A percentile compares a stretch with the other conserved stretches of the same genome.
Evolutionary conservation across 352 stramenopile species (phyloP).

Genomic region (Phytophthora idaei): DNA sequence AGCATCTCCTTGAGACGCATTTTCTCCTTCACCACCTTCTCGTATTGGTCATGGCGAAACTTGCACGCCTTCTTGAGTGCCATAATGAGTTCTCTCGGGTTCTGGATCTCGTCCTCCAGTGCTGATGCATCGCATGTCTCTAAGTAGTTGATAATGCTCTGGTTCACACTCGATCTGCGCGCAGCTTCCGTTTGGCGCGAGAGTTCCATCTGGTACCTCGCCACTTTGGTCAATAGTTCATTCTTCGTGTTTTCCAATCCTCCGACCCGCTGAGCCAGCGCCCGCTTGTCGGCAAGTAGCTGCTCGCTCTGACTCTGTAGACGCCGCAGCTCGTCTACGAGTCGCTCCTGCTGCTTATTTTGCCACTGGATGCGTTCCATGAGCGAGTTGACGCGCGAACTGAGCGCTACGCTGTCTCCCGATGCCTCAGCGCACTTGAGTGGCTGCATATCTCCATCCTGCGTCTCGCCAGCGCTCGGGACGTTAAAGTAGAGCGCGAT

Average conservation of each 20-base stretch:
- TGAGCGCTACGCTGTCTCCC: slow-evolving; percentile 50
- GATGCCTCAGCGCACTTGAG: slow-evolving; percentile 4
- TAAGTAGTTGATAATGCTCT: slow-evolving; percentile 76
- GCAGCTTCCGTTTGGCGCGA: slow-evolving; percentile 61
- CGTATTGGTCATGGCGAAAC: slow-evolving; percentile 84
- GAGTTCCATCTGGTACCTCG: slow-evolving; percentile 80
- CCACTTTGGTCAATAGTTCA: slow-evolving; percentile 70
- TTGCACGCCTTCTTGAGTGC: slow-evolving; percentile 84
- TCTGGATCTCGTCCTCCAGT: slow-evolving; percentile 79
- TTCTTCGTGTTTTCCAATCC: slow-evolving; percentile 53
- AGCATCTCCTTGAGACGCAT: slow-evolving; percentile 73
- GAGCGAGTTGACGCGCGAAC: slow-evolving; percentile 57
- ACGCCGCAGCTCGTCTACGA: slow-evolving; percentile 62
- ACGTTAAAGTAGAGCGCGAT: slow-evolving; percentile 77
- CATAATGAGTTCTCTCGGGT: slow-evolving; percentile 74
- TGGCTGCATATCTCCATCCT: neutral
- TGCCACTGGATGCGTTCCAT: slow-evolving; percentile 81
- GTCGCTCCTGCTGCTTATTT: slow-evolving; percentile 73
- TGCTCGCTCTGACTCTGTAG: slow-evolving; percentile 69
- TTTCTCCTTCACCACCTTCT: slow-evolving; percentile 85
- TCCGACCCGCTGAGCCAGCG: slow-evolving; percentile 54
- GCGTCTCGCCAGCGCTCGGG: slow-evolving; percentile 13
- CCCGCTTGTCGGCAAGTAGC: slow-evolving; percentile 67
- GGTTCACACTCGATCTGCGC: slow-evolving; percentile 60
- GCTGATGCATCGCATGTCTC: slow-evolving; percentile 71